A percentile compares a stretch with the other conserved stretches of the same genome.
These are phyloP conservation scores for Candida succiphila DNA, from an alignment of 805 yeast species.

Conservation along the genomic window DNA sequence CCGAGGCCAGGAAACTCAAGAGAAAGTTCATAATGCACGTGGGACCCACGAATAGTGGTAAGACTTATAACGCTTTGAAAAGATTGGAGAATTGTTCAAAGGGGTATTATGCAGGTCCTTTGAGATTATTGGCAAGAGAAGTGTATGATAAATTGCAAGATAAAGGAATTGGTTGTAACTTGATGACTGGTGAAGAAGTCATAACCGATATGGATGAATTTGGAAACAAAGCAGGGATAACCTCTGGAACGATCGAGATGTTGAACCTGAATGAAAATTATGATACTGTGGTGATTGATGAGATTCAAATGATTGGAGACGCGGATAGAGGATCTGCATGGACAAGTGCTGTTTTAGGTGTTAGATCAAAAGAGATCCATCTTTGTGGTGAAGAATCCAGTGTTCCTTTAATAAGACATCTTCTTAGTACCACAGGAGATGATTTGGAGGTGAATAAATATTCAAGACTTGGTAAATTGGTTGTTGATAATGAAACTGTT, in stretches of 20 bases:
- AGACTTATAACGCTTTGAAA: slow-evolving; percentile 76
- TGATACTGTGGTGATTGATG: slow-evolving; percentile 90
- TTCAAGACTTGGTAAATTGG: slow-evolving; percentile 63
- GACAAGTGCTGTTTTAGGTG: slow-evolving; percentile 87
- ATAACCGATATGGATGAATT: slow-evolving; percentile 55
- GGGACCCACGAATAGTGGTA: slow-evolving; percentile 97
- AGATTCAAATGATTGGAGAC: slow-evolving; percentile 91
- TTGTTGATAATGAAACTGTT: slow-evolving; percentile 36
- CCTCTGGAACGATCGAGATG: slow-evolving; percentile 94
- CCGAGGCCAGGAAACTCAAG: slow-evolving; percentile 70
- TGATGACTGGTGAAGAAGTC: slow-evolving; percentile 94
- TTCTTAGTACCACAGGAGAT: slow-evolving; percentile 72
- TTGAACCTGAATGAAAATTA: slow-evolving; percentile 53
- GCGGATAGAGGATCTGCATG: slow-evolving; percentile 81
- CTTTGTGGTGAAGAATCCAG: slow-evolving; percentile 90
- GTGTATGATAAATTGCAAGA: slow-evolving; percentile 71
- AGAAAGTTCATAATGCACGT: slow-evolving; percentile 85
- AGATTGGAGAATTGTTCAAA: slow-evolving; percentile 51
- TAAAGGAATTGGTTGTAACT: slow-evolving; percentile 64
- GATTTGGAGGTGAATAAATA: slow-evolving; percentile 61
- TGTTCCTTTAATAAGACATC: slow-evolving; percentile 50
- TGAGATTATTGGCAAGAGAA: slow-evolving; percentile 84
- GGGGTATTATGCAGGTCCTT: slow-evolving; percentile 93
- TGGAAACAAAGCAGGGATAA: slow-evolving; percentile 66
- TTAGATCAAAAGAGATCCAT: slow-evolving; percentile 76